Percentiles rank a stretch among this genome's conserved stretches.
These are phyloP conservation scores for Exserohilum turcica DNA, from an alignment of 2,329 filamentous ascomycete species.

Conservation along the genomic window DNA sequence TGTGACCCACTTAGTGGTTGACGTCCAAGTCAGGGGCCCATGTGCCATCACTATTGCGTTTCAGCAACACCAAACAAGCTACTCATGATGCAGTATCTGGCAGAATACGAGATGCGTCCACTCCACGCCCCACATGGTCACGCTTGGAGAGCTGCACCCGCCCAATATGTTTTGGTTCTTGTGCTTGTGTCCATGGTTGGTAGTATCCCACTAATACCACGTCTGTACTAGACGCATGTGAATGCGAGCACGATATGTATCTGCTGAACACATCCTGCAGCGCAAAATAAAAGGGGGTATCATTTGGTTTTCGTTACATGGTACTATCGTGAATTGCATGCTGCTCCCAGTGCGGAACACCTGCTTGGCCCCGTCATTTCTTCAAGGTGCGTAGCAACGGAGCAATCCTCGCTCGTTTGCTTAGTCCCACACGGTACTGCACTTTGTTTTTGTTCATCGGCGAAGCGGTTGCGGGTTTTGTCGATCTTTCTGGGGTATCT, in stretches of 20 bases:
- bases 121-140: no score
- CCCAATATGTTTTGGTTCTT: no score
- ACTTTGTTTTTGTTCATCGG: constrained; percentile 47
- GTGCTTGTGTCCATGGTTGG: neutral
- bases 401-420: constrained; percentile 55
- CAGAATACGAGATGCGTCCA: no score
- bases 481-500: constrained; percentile 24
- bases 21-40: no score
- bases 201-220: neutral
- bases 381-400: constrained; percentile 54
- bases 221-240: neutral
- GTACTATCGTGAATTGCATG: no score
- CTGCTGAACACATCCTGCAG: neutral
- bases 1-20: no score
- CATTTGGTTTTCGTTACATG: constrained; percentile 8
- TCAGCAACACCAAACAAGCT: neutral
- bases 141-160: no score
- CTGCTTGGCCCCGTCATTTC: constrained; percentile 41
- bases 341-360: neutral
- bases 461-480: constrained; percentile 25
- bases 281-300: constrained; percentile 18
- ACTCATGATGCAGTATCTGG: no score
- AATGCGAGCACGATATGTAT: neutral
- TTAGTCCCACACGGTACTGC: constrained; percentile 55
- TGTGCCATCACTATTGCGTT: no score